A percentile compares a stretch with the other conserved stretches of the same genome.
Evolutionary conservation across 2,329 filamentous ascomycete species (phyloP).

Genomic region (Bretziella fagacearum): DNA sequence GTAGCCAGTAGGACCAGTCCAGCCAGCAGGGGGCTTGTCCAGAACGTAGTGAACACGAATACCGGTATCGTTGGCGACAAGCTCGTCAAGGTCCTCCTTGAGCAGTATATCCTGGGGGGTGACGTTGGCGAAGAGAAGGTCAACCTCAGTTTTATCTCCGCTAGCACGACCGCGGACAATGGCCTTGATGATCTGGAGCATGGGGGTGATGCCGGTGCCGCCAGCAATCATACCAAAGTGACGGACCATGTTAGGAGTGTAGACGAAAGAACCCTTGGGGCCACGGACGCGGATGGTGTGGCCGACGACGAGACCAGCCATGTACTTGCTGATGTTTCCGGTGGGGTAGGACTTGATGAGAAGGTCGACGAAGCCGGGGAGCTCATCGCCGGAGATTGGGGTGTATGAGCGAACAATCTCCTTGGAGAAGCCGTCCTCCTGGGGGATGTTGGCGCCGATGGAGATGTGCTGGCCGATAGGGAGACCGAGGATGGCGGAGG

Average conservation of each 20-base stretch:
- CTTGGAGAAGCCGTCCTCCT: conserved; percentile 54
- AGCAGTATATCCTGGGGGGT: conserved; percentile 83
- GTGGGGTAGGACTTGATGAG: conserved; percentile 96
- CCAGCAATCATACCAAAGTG: conserved; percentile 97
- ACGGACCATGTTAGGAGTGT: conserved; percentile 89
- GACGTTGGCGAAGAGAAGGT: conserved; percentile 95
- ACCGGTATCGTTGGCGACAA: conserved; percentile 58
- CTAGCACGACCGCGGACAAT: conserved; percentile 64
- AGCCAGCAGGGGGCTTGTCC: conserved; percentile 84
- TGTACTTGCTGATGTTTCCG: conserved; percentile 90
- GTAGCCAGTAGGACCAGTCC: conserved; percentile 86
- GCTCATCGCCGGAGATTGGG: conserved; percentile 75
- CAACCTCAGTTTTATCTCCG: conserved; percentile 75
- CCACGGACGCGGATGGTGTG: conserved; percentile 80
- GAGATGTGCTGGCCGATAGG: conserved; percentile 99
- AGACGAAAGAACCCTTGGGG: conserved; percentile 95
- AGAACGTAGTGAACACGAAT: conserved; percentile 90
- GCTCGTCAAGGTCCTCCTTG: conserved; percentile 72
- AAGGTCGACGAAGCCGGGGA: conserved; percentile 84
- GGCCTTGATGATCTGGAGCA: conserved; percentile 90
- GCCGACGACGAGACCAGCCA: conserved; percentile 67
- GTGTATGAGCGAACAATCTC: conserved; percentile 87
- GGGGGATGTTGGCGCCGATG: conserved; percentile 58
- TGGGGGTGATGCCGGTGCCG: conserved; percentile 93
- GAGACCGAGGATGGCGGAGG: conserved; percentile 72